Conservation (phyloP, 106 monocot genomes). For the Dendrobium officinale region DNA sequence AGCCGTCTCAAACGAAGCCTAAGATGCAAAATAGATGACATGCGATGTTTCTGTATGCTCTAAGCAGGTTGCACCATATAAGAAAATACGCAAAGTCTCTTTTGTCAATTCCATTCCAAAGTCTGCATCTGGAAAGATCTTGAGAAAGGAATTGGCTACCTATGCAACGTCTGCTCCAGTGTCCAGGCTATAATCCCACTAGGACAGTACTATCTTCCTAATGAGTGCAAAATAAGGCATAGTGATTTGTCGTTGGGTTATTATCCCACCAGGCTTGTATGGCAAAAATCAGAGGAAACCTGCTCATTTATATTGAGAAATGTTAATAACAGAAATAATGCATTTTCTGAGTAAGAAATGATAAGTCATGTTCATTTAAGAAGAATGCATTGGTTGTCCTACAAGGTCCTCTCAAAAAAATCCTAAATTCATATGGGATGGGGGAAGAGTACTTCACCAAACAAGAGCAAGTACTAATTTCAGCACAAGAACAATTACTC, state of each 20-base stretch:
- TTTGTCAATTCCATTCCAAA: constrained; percentile 33
- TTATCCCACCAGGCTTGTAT: not conserved
- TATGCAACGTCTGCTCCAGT: not conserved
- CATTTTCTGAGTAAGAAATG: not conserved
- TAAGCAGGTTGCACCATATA: constrained; percentile 33
- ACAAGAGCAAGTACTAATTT: no score
- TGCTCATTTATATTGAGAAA: no score
- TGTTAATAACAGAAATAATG: no score
- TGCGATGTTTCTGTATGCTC: no score
- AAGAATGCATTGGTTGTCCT: no score
- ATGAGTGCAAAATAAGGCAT: not conserved
- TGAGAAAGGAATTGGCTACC: constrained; percentile 21
- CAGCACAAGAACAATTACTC: no score
- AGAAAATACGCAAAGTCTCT: constrained; percentile 25
- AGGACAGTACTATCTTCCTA: not conserved
- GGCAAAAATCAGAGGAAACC: not conserved
- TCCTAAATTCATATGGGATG: no score
- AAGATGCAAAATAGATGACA: no score
- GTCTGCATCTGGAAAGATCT: constrained; percentile 27
- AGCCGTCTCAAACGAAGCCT: no score
- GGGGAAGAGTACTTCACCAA: no score
- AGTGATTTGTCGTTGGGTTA: not conserved
- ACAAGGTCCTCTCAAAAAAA: no score
- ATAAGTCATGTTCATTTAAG: no score
- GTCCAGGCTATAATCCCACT: not conserved